Evolutionary conservation across 2,329 filamentous ascomycete species (phyloP), one percentile per base, ranked within the genome.

Genomic region (Talaromyces rugulosus): DNA sequence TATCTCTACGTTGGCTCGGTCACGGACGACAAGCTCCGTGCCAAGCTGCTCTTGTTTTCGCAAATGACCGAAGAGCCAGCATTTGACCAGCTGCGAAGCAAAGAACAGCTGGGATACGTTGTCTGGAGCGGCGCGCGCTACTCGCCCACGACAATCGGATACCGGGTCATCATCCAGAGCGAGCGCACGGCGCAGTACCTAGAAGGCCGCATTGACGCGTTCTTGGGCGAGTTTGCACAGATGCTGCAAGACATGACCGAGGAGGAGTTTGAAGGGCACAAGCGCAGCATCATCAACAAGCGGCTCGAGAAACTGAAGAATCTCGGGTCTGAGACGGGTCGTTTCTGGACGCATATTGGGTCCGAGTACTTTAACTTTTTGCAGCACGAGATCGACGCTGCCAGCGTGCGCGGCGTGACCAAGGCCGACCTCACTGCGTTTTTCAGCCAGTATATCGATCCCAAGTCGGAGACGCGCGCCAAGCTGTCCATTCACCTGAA

Each of bases 101-200:
- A 98, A 77, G 94, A 99, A 75, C 94, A 99, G 77, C 88, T 99
- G 6, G 95, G 95, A 12, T 99, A 99, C 69, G 91, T 99, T 59
- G 94, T 99, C 0, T 96, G 94, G 77, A 94, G 90, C 56, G 91
- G 92, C 31, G 82, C 87, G 11, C 83, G 89, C 44, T 84, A 85
- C 58, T 86, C 89, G 60, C 80, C 87, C n/a, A 92, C 90, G 0
- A 94, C 89, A 0, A 89, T 91, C 69, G 91, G 91, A 0, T 95
- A 95, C 76, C 86, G 93, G 5, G 89, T 99, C 66, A 85, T 98
- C 64, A 92, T 99, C 33, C 95, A 99, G 79, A 96, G 92, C 72
- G 94, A 99, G 77, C 89, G 89, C 72, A 87, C 89, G 2, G 89
- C 91, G 0, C 83, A 88, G 50, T 98, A 96, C 70, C 81, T 99